Conservation (phyloP, 1,284 basidiomycete genomes). For the Grifola frondosa region DNA sequence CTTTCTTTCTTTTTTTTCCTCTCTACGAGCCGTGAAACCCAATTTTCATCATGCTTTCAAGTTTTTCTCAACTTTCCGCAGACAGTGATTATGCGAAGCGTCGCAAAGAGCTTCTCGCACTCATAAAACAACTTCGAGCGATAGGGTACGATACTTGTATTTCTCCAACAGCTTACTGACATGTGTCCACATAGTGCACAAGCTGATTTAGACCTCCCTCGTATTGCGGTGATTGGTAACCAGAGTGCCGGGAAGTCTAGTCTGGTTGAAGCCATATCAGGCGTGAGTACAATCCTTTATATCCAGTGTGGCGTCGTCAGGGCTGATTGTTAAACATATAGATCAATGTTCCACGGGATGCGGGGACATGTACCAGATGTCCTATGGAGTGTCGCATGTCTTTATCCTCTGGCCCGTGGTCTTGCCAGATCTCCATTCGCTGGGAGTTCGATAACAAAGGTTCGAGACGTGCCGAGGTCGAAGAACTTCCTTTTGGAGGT, state of each 20-base stretch:
- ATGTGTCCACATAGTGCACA: too few relatives aligned
- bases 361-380: slow-evolving; percentile 28
- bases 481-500: slow-evolving; percentile 37
- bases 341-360: slow-evolving; percentile 25
- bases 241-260: slow-evolving; percentile 42
- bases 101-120: too few relatives aligned
- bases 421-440: slow-evolving; percentile 35
- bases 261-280: slow-evolving; percentile 55
- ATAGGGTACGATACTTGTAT: too few relatives aligned
- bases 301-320: too few relatives aligned
- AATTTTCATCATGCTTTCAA: too few relatives aligned
- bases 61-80: too few relatives aligned
- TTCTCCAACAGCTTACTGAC: too few relatives aligned
- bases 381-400: slow-evolving; percentile 30
- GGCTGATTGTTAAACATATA: neutral
- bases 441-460: slow-evolving; percentile 24
- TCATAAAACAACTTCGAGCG: too few relatives aligned
- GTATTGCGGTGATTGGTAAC: slow-evolving; percentile 30
- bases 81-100: too few relatives aligned
- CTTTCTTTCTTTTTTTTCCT: too few relatives aligned
- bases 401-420: slow-evolving; percentile 27
- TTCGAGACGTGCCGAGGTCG: slow-evolving; percentile 25
- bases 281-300: slow-evolving; percentile 38
- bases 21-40: too few relatives aligned
- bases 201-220: slow-evolving; percentile 27